Conservation (phyloP, 1,284 basidiomycete species). For the Termitomyces sp. region DNA sequence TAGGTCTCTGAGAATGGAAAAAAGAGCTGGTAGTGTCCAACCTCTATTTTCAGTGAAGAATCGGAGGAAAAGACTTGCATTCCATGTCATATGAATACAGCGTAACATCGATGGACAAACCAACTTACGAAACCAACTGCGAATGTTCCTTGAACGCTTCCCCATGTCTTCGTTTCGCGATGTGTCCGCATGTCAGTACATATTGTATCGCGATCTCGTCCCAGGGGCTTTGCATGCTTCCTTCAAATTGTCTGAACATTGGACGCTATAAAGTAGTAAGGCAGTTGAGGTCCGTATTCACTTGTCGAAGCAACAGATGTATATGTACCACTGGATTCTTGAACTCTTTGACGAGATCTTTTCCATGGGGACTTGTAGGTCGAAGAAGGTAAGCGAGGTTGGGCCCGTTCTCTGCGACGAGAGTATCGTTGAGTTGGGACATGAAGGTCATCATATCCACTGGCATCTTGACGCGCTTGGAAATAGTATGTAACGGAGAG, state of each 20-base stretch:
- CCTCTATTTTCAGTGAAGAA: slow-evolving; percentile 74
- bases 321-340: slow-evolving; percentile 54
- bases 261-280: slow-evolving; percentile 34
- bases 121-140: slow-evolving; percentile 55
- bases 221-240: slow-evolving; percentile 67
- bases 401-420: slow-evolving; percentile 60
- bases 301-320: slow-evolving; percentile 11
- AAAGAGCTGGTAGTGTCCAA: slow-evolving; percentile 79
- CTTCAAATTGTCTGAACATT: slow-evolving; percentile 53
- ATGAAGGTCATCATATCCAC: slow-evolving; percentile 60
- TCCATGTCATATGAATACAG: slow-evolving; percentile 1
- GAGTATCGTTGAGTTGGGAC: slow-evolving; percentile 54
- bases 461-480: slow-evolving; percentile 26
- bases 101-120: not conserved
- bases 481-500: not conserved
- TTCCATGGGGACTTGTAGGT: slow-evolving; percentile 68
- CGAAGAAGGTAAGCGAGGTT: slow-evolving; percentile 68
- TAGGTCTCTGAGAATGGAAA: slow-evolving; percentile 74
- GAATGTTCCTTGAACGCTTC: slow-evolving; percentile 78
- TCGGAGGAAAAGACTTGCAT: slow-evolving; percentile 61
- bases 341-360: slow-evolving; percentile 67
- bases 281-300: not conserved
- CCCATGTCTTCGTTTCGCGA: slow-evolving; percentile 55
- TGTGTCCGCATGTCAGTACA: slow-evolving; percentile 64
- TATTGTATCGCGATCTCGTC: slow-evolving; percentile 80